phyloP scores from a whole-genome alignment of 129 eudicot species.

The Pulicaria dysenterica region DNA sequence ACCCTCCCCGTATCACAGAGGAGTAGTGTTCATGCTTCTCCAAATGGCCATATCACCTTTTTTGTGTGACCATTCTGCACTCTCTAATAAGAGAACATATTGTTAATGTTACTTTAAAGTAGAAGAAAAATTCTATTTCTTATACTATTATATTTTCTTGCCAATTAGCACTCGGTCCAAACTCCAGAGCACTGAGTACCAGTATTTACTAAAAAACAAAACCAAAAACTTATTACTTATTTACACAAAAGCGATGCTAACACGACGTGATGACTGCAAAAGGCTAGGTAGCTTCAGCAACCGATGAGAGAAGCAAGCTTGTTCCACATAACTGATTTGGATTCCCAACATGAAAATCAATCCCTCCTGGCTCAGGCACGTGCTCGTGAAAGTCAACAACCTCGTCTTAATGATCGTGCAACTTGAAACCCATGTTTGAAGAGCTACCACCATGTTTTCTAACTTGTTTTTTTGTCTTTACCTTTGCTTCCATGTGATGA shows the following conservation, averaged over 20 bases:
- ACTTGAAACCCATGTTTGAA: constrained; percentile 39
- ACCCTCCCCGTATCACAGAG: no score
- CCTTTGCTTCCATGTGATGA: constrained; percentile 63
- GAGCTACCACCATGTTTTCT: constrained; percentile 55
- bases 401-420: constrained; percentile 31
- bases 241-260: constrained; percentile 26
- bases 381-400: constrained; percentile 32
- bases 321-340: constrained; percentile 60
- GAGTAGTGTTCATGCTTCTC: no score
- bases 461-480: constrained; percentile 77
- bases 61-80: no score
- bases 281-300: constrained; percentile 82
- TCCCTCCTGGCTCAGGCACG: constrained; percentile 27
- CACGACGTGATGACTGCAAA: background rate
- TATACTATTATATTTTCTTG: background rate
- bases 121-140: constrained; percentile 4
- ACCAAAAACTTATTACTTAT: constrained; percentile 37
- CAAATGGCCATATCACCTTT: no score
- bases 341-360: constrained; percentile 50
- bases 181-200: background rate
- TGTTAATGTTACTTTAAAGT: background rate
- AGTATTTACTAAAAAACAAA: constrained; percentile 14
- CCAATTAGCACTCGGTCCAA: no score
- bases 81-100: no score
- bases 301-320: constrained; percentile 56